Percentiles rank a stretch among this genome's conserved stretches.
Evolutionary conservation across 176 grass and related monocot genomes (phyloP).

Genomic region (Hordeum vulgare): DNA sequence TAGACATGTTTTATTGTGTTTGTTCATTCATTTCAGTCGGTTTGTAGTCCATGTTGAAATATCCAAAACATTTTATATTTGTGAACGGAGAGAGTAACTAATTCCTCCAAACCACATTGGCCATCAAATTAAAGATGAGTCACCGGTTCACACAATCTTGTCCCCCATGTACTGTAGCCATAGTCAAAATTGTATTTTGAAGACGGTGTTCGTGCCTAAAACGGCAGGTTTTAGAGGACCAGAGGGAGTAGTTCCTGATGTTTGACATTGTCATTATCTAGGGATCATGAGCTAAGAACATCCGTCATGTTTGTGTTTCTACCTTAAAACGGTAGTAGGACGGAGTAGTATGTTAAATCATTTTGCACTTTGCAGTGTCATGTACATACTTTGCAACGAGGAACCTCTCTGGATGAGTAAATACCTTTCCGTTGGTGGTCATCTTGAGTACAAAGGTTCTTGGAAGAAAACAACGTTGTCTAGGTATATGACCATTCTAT

Average conservation of each 20-base stretch:
- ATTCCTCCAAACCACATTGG: too few species aligned
- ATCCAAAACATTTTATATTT: too few species aligned
- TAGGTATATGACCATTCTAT: conserved; percentile 43
- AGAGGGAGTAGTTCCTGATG: neutral
- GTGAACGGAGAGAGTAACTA: too few species aligned
- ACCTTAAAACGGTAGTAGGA: neutral
- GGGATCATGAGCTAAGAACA: neutral
- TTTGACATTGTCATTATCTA: neutral
- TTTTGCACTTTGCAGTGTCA: conserved; percentile 56
- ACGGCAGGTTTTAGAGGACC: neutral
- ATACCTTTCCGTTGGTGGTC: conserved; percentile 75
- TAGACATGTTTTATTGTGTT: too few species aligned
- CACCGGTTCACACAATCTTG: too few species aligned
- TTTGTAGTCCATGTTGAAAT: too few species aligned
- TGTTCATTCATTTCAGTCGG: too few species aligned
- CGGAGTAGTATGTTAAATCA: neutral
- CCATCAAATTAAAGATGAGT: too few species aligned
- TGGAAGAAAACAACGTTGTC: conserved; percentile 72
- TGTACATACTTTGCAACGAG: conserved; percentile 95
- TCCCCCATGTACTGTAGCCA: too few species aligned
- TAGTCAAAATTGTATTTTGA: neutral
- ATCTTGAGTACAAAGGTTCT: conserved; percentile 68
- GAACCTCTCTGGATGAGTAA: conserved; percentile 99
- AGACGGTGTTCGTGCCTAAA: neutral
- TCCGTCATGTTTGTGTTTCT: neutral